phyloP scores from a whole-genome alignment of 2,329 filamentous ascomycete genomes.

The Capronia coronata region DNA sequence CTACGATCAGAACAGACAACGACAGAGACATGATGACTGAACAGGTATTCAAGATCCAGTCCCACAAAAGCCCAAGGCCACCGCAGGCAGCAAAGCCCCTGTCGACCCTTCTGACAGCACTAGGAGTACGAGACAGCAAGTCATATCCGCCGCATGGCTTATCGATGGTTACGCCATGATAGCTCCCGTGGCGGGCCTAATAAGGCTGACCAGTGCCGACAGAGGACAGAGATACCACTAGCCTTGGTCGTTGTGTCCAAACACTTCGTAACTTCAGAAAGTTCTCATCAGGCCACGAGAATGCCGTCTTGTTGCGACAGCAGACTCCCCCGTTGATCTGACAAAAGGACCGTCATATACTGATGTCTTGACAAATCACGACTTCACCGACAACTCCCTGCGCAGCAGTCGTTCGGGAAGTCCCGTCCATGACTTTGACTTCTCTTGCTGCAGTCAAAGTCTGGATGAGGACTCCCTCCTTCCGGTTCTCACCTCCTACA shows the following conservation, averaged over 20 bases:
- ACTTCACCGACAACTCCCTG: not conserved
- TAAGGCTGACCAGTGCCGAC: not conserved
- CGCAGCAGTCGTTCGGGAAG: not conserved
- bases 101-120: slow-evolving; percentile 1
- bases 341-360: not conserved
- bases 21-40: too few relatives aligned
- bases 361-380: not conserved
- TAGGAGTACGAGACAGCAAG: slow-evolving; percentile 18
- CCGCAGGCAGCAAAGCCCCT: slow-evolving; percentile 11
- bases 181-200: slow-evolving; percentile 8
- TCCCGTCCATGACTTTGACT: not conserved
- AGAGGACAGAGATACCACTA: not conserved
- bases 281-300: not conserved
- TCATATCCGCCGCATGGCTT: slow-evolving; percentile 8
- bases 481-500: not conserved
- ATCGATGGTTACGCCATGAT: slow-evolving; percentile 1
- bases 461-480: not conserved
- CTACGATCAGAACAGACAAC: too few relatives aligned
- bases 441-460: not conserved
- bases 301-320: not conserved
- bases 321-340: not conserved
- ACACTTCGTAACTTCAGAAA: not conserved
- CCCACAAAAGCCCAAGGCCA: not conserved
- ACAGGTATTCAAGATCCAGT: too few relatives aligned
- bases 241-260: not conserved